Conservation (phyloP, 495 filamentous ascomycete species). For the Lepidopterella palustris region DNA sequence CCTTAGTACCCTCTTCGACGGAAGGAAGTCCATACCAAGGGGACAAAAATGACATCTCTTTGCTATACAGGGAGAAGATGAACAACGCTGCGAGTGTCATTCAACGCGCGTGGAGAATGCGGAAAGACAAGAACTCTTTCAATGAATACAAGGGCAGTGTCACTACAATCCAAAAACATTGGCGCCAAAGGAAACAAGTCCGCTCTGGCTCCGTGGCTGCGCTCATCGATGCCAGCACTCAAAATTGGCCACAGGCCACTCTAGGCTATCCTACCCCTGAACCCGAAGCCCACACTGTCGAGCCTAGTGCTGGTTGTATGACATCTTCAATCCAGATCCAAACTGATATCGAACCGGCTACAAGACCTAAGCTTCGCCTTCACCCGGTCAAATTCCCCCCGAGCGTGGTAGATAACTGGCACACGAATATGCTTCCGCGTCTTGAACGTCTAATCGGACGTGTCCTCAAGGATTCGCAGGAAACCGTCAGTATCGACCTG, state of each 20-base stretch:
- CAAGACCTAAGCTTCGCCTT: constrained; percentile 29
- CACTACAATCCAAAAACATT: constrained; percentile 31
- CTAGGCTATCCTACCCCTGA: constrained; percentile 14
- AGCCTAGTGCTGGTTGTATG: constrained; percentile 1
- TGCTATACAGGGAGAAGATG: constrained; percentile 7
- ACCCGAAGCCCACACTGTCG: constrained; percentile 7
- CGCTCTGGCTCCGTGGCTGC: constrained; percentile 16
- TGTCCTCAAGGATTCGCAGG: constrained; percentile 35
- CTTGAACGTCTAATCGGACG: constrained; percentile 38
- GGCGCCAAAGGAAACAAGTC: constrained; percentile 27
- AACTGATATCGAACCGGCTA: constrained; percentile 8
- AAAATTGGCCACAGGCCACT: constrained; percentile 12
- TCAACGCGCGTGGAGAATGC: constrained; percentile 26
- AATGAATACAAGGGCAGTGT: constrained; percentile 34
- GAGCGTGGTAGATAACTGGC: constrained; percentile 36
- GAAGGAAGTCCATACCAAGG: neutral
- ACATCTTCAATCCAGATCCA: constrained; percentile 19
- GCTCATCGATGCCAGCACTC: constrained; percentile 8
- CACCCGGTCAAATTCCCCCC: constrained; percentile 37
- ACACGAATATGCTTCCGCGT: constrained; percentile 31
- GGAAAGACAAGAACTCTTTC: constrained; percentile 14
- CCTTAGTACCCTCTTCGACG: constrained; percentile 5
- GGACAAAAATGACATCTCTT: constrained; percentile 3
- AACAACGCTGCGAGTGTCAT: constrained; percentile 23
- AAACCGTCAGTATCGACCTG: constrained; percentile 41